Conservation (phyloP, 2,329 filamentous ascomycete genomes). For the Pestalotiopsis sp. region DNA sequence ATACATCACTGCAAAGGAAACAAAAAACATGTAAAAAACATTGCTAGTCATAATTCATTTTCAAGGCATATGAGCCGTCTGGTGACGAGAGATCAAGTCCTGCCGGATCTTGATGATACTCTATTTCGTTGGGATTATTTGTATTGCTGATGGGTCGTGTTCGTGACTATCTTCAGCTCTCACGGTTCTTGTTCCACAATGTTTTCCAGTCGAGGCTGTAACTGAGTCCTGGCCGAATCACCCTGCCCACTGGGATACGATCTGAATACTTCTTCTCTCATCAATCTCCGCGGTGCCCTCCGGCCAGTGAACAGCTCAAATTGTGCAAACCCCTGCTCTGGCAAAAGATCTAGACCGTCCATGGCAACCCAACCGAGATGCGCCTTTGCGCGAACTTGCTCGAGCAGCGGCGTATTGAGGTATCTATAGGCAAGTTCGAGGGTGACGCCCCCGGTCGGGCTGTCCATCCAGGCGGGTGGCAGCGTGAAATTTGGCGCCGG, state of each 20-base stretch:
- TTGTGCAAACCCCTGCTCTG: conserved; percentile 79
- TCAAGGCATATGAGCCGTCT: no score
- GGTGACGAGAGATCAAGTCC: no score
- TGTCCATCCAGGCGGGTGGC: conserved; percentile 70
- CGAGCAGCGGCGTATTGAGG: conserved; percentile 69
- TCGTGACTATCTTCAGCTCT: neutral
- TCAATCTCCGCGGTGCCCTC: conserved; percentile 67
- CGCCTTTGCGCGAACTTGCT: conserved; percentile 63
- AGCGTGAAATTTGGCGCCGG: conserved; percentile 71
- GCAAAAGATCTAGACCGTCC: conserved; percentile 74
- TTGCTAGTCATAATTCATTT: no score
- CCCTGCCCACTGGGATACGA: conserved; percentile 46
- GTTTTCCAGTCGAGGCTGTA: conserved; percentile 41
- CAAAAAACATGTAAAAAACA: no score
- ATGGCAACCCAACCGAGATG: conserved; percentile 72
- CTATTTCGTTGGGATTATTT: neutral
- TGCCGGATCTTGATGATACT: neutral
- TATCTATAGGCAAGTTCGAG: conserved; percentile 77
- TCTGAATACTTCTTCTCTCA: conserved; percentile 65
- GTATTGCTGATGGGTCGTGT: neutral
- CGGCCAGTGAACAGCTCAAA: conserved; percentile 80
- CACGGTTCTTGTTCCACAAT: conserved; percentile 43
- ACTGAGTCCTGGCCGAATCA: conserved; percentile 38
- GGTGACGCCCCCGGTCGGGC: conserved; percentile 74
- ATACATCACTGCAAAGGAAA: no score